A percentile compares a stretch with the other conserved stretches of the same genome.
These are phyloP conservation scores for Volutella citrinella DNA, from an alignment of 2,329 filamentous ascomycete genomes.

Conservation along the genomic window DNA sequence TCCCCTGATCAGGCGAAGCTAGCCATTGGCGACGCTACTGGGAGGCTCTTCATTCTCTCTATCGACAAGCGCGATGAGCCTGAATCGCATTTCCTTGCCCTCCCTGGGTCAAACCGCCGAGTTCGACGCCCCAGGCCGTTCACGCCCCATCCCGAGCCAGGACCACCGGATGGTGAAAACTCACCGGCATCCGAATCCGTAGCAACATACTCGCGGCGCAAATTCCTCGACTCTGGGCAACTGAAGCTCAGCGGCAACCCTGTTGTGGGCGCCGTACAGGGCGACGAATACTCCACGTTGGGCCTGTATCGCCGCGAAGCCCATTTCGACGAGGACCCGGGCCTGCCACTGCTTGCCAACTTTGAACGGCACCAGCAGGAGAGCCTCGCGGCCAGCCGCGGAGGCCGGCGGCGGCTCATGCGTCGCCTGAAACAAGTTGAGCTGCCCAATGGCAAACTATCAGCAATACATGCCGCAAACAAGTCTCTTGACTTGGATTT, in stretches of 20 bases:
- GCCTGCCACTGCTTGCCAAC: slow-evolving; percentile 41
- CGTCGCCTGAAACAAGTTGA: slow-evolving; percentile 22
- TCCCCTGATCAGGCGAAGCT: slow-evolving; percentile 54
- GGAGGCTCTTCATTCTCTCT: slow-evolving; percentile 55
- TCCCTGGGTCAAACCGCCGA: slow-evolving; percentile 33
- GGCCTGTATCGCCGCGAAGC: slow-evolving; percentile 46
- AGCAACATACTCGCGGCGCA: slow-evolving; percentile 22
- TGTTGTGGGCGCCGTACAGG: slow-evolving; percentile 54
- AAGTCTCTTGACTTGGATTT: slow-evolving; percentile 27
- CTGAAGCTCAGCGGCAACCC: slow-evolving; percentile 43
- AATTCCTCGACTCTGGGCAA: slow-evolving; percentile 36
- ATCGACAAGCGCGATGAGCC: slow-evolving; percentile 43
- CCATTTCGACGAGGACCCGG: slow-evolving; percentile 43
- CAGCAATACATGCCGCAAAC: slow-evolving; percentile 24
- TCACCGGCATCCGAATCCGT: too few species aligned
- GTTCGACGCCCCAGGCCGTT: slow-evolving; percentile 46
- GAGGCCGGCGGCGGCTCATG: slow-evolving; percentile 19
- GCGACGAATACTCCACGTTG: slow-evolving; percentile 46
- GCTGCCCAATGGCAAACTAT: slow-evolving; percentile 7
- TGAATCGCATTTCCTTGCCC: slow-evolving; percentile 30
- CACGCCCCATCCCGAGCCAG: slow-evolving; percentile 49
- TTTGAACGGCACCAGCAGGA: slow-evolving; percentile 44
- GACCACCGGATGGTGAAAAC: slow-evolving; percentile 34
- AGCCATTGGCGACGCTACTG: slow-evolving; percentile 59
- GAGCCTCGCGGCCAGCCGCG: slow-evolving; percentile 28